Evolutionary conservation across 1,284 basidiomycete species (phyloP).

Genomic region (Austroboletus novae-zelandiae): DNA sequence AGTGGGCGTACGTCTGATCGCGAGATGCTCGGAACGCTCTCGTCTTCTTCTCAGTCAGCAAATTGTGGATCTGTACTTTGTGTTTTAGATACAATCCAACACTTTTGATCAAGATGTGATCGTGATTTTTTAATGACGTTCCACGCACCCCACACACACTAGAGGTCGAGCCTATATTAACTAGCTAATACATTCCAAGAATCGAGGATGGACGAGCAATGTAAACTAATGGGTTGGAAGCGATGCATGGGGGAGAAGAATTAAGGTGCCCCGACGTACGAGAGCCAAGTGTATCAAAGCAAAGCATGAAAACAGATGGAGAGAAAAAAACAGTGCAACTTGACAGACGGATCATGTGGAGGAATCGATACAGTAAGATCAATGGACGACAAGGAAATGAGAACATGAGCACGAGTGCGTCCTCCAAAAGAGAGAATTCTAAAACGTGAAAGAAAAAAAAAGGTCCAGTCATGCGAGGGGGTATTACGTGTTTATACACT

Average conservation of each 20-base stretch:
- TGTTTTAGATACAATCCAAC: neutral
- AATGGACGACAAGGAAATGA: neutral
- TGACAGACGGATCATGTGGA: no score
- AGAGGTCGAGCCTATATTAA: neutral
- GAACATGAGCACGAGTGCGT: neutral
- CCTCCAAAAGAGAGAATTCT: neutral
- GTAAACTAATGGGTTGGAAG: neutral
- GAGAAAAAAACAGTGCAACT: neutral
- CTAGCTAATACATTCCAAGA: constrained; percentile 15
- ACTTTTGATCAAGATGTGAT: no score
- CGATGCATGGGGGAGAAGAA: constrained; percentile 2
- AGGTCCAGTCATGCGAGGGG: constrained; percentile 13
- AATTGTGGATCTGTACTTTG: constrained; percentile 8
- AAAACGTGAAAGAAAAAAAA: neutral
- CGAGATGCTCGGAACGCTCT: no score
- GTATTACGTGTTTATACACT: constrained; percentile 9
- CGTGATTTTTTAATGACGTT: no score
- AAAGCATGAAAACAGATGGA: constrained; percentile 2
- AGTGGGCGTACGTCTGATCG: constrained; percentile 61
- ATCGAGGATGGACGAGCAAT: neutral
- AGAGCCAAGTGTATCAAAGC: constrained; percentile 6
- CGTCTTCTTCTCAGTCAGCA: no score
- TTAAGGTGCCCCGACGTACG: constrained; percentile 6
- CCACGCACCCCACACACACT: neutral
- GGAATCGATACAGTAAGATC: constrained; percentile 12